Conservation (phyloP, 1,284 basidiomycete genomes). For the Sanguinoderma infundibulare region DNA sequence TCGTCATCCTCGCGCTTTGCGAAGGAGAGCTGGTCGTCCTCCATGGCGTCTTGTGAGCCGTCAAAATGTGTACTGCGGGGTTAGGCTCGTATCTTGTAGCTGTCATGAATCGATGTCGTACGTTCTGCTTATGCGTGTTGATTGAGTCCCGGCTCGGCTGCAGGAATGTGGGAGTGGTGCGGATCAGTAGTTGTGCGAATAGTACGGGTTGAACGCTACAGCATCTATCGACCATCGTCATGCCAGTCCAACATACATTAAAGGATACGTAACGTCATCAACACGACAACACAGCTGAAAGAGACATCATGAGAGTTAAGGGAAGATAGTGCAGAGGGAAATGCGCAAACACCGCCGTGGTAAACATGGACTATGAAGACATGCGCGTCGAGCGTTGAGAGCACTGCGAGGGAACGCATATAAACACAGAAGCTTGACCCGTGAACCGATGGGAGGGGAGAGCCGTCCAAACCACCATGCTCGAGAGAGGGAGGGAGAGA, state of each 20-base stretch:
- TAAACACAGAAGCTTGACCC: background rate
- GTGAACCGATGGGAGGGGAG: background rate
- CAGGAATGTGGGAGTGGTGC: background rate
- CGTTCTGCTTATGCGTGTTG: background rate
- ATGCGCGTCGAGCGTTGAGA: background rate
- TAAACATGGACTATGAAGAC: background rate
- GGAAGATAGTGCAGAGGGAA: background rate
- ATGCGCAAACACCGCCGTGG: background rate
- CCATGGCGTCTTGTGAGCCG: constrained; percentile 44
- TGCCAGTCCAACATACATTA: background rate
- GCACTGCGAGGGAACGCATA: background rate
- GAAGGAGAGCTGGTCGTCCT: constrained; percentile 79
- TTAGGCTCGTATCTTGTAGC: background rate
- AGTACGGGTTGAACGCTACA: background rate
- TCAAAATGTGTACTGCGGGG: constrained; percentile 2
- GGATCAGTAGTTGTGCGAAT: background rate
- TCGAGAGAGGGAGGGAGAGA: no score
- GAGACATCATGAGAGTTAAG: background rate
- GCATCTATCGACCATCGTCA: background rate
- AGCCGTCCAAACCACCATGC: background rate
- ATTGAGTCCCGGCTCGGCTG: background rate
- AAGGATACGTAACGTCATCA: background rate
- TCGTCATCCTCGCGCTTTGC: constrained; percentile 73
- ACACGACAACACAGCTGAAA: background rate
- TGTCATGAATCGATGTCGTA: background rate